Percentiles rank a stretch among this genome's conserved stretches.
phyloP scores from a whole-genome alignment of 768 basidiomycete species.

The Panaeolus cyanescens region DNA sequence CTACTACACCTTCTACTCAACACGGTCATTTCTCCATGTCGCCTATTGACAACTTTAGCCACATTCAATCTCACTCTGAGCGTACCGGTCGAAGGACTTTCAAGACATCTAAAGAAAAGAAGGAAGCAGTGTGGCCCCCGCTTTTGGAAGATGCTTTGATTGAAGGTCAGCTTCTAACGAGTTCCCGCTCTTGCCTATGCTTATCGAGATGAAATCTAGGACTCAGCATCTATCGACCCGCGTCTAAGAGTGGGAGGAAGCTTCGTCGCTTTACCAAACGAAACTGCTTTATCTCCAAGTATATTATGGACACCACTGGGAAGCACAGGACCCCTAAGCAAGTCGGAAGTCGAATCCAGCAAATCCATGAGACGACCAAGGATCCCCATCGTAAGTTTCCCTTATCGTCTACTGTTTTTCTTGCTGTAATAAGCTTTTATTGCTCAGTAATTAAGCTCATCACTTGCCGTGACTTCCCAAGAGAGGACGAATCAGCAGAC shows the following conservation, averaged over 20 bases:
- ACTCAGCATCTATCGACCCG: slow-evolving; percentile 17
- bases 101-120: slow-evolving; percentile 18
- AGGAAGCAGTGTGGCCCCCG: slow-evolving; percentile 27
- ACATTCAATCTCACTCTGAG: slow-evolving; percentile 17
- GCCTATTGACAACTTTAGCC: neutral
- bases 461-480: slow-evolving; percentile 16
- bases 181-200: neutral
- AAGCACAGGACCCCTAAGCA: slow-evolving; percentile 70
- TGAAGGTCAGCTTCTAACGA: slow-evolving; percentile 17
- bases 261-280: slow-evolving; percentile 66
- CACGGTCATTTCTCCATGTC: neutral
- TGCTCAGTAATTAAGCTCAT: slow-evolving; percentile 18
- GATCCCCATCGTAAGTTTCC: slow-evolving; percentile 59
- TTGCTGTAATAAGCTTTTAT: neutral
- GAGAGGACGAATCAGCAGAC: neutral
- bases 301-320: slow-evolving; percentile 64
- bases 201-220: neutral
- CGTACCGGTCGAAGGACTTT: slow-evolving; percentile 27
- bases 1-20: neutral
- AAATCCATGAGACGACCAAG: slow-evolving; percentile 66
- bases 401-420: neutral
- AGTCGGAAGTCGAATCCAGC: slow-evolving; percentile 76
- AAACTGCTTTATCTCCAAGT: slow-evolving; percentile 73
- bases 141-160: slow-evolving; percentile 22
- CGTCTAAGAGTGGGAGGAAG: slow-evolving; percentile 19